These are phyloP conservation scores for Solanum neorickii DNA, from an alignment of 257 asterid species.

Conservation along the genomic window DNA sequence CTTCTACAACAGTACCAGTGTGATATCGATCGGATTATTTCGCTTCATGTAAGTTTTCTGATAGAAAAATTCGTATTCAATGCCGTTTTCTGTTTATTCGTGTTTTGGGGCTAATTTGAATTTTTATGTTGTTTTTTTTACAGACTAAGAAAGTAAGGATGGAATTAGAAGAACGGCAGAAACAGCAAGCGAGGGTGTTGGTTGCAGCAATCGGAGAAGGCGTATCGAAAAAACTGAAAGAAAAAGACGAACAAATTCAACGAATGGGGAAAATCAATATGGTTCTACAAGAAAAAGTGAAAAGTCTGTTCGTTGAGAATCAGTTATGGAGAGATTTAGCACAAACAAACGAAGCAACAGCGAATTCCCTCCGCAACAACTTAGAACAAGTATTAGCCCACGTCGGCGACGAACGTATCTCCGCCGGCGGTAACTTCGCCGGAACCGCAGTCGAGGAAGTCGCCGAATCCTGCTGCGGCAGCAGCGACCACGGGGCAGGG, in stretches of 20 bases:
- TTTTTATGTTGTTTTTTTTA: background rate
- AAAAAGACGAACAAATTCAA: conserved; percentile 65
- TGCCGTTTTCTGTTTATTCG: background rate
- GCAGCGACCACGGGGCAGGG: conserved; percentile 14
- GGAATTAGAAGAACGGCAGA: conserved; percentile 63
- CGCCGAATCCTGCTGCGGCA: conserved; percentile 70
- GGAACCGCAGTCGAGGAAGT: conserved; percentile 35
- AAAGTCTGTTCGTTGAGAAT: conserved; percentile 40
- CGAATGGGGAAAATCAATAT: conserved; percentile 44
- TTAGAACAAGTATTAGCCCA: conserved; percentile 59
- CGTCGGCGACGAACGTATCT: conserved; percentile 19
- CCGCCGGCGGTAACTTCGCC: conserved; percentile 1
- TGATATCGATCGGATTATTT: conserved; percentile 51
- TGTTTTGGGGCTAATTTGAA: background rate
- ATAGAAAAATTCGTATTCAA: background rate
- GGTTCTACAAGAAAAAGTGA: conserved; percentile 50
- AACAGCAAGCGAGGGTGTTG: conserved; percentile 37
- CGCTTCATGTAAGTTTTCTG: conserved; percentile 42
- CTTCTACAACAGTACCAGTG: conserved; percentile 41
- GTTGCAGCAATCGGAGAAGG: conserved; percentile 46
- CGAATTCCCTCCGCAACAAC: conserved; percentile 47
- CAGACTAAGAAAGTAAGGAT: conserved; percentile 44
- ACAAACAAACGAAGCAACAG: conserved; percentile 68
- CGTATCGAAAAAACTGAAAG: conserved; percentile 34
- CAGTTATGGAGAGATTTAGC: conserved; percentile 66